Evolutionary conservation across 1,139 yeast species (phyloP), one percentile per base, ranked within the genome.

Genomic region (Hyphopichia burtonii): DNA sequence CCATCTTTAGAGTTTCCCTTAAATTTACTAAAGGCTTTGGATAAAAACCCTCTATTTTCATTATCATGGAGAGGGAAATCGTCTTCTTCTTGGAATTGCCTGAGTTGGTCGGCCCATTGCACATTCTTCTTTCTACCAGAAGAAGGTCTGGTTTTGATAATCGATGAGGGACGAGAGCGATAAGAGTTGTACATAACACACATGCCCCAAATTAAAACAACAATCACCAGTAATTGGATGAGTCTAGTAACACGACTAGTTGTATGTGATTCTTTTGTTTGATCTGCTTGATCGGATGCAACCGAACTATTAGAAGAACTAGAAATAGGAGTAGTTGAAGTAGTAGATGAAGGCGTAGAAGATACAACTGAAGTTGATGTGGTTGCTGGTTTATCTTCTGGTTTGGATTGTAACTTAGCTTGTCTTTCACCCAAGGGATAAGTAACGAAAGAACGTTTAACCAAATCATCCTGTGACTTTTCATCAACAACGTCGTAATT

Each of bases 21-120:
- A 37, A 76, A 54, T 52, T 66, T 74, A 44, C 56, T 61, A 32
- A 73, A 56, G 2, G 78, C 73, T 42, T 68, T 71, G 14, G 69
- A 54, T 9, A 76, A 49, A 43, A 76, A 60, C 2, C 74, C 66
- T 33, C 57, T 54, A 33, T 48, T 45, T 18, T 36, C 47, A 23
- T 36, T 46, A 28, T 44, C 42, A 28, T 35, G 42, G 23, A 31
- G 32, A 11, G 49, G 58, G 5, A 46, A 55, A 19, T 60, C 65
- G 20, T 66, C 70, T 16, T 56, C 61, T 22, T 58, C 65, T 47
- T 70, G 70, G 48, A 65, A 66, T 36, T 56, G 57, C 44, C 72
- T 53, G 43, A 74, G 55, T 54, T 76, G 78, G 51, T 78, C 83
- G 8, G 80, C 75, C 83, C 83, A 79, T 56, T 75, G 82, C 12